These are phyloP conservation scores for Teratosphaeria pseudoeucalypti DNA, from an alignment of 2,329 filamentous ascomycete genomes.

Conservation along the genomic window DNA sequence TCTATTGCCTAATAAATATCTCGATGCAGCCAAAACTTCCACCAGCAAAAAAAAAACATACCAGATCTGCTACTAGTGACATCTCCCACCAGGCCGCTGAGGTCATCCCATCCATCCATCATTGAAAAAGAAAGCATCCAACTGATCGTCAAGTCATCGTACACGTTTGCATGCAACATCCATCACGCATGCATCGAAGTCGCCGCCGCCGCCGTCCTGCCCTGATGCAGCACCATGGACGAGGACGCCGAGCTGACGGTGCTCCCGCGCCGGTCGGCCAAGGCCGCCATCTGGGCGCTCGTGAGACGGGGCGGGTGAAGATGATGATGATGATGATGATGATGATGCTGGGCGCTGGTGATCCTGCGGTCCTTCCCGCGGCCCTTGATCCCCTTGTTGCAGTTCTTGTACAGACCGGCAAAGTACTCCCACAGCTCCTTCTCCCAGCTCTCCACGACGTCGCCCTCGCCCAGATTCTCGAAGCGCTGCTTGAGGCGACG, in stretches of 20 bases:
- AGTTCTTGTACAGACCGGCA: constrained; percentile 83
- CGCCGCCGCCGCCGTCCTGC: neutral
- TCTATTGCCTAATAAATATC: too few species aligned
- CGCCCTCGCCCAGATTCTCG: constrained; percentile 49
- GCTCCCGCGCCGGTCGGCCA: neutral
- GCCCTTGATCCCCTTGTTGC: constrained; percentile 96
- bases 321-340: neutral
- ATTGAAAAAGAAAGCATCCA: neutral
- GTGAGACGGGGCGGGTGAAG: neutral
- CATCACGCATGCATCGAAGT: neutral
- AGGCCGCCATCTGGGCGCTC: neutral
- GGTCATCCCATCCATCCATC: neutral
- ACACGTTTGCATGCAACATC: neutral
- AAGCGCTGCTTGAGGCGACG: constrained; percentile 61
- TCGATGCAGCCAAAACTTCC: too few species aligned
- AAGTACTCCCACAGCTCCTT: constrained; percentile 78
- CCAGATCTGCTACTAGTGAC: too few species aligned
- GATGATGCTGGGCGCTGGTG: neutral
- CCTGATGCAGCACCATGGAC: neutral
- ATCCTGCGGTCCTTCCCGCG: constrained; percentile 76
- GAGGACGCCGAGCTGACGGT: neutral
- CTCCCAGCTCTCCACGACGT: constrained; percentile 57
- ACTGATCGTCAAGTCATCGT: neutral
- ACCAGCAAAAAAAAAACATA: too few species aligned
- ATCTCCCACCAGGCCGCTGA: too few species aligned